Conservation (phyloP, 1,284 basidiomycete genomes). For the Naganishia liquefaciens region DNA sequence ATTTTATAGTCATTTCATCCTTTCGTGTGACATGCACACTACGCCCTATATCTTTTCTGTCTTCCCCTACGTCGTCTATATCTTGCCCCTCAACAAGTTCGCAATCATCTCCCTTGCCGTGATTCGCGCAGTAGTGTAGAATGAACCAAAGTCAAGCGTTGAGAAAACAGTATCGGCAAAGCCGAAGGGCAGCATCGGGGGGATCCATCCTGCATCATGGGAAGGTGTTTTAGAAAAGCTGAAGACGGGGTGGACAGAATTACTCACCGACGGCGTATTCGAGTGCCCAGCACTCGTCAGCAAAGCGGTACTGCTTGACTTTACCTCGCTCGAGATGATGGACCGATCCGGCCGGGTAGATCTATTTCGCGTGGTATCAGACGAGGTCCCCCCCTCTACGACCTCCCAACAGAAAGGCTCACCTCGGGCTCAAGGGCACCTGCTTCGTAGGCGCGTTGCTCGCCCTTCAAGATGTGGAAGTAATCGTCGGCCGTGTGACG, state of each 20-base stretch:
- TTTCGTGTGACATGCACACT: neutral
- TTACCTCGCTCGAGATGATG: conserved; percentile 79
- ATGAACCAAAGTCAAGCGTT: conserved; percentile 81
- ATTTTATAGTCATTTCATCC: neutral
- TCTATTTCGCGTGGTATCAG: conserved; percentile 37
- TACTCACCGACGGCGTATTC: conserved; percentile 85
- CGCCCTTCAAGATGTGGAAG: conserved; percentile 90
- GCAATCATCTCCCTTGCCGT: conserved; percentile 78
- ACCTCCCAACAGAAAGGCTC: conserved; percentile 29
- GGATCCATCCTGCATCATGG: conserved; percentile 72
- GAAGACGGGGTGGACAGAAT: conserved; percentile 2
- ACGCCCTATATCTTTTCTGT: neutral
- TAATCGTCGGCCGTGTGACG: conserved; percentile 90
- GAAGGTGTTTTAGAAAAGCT: neutral
- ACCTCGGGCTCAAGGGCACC: conserved; percentile 78
- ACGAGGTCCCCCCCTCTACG: neutral
- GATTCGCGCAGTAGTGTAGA: conserved; percentile 76
- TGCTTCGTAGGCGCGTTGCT: conserved; percentile 86
- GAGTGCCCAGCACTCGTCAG: conserved; percentile 88
- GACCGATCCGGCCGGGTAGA: conserved; percentile 78
- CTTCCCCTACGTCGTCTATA: conserved; percentile 56
- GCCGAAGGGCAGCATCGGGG: conserved; percentile 88
- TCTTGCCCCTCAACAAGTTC: conserved; percentile 83
- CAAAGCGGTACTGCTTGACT: conserved; percentile 97
- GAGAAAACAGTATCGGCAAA: conserved; percentile 82